Base-by-base conservation (phyloP, 257 asterid genomes). In the Hygrophila difformis region DNA sequence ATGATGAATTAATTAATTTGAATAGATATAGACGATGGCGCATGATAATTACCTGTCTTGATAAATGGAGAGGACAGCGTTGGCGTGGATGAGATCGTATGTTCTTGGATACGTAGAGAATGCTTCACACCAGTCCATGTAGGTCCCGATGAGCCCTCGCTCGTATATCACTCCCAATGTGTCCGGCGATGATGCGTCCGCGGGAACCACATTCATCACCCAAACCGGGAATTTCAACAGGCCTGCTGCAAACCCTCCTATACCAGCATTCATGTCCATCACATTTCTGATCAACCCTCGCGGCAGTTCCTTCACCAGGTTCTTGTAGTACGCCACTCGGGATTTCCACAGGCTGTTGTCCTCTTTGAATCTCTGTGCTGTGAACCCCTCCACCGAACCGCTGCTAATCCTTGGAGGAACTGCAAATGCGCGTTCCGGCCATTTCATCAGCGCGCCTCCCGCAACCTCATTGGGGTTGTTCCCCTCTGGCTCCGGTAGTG, bases 81-180 rank as follows among this genome's bases (percentile, higher is more conserved):
- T 79, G 0, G 91, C 94, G 29, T 89, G 97, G 74, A 89, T 82
- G 58, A 89, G 87, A 59, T 89, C 98, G n/a, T 89, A 89, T 0
- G 98, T 89, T 34, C 98, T 66, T 15, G 96, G 96, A 61, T 89
- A 89, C 2, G 98, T 89, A 0, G 98, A 89, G 70, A 89, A 80
- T n/a, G 93, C 96, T 63, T 89, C 98, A 22, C 98, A 89, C 98
- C 96, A 89, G 23, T 89, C 94, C 40, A 77, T 79, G 57, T 85
- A 86, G 0, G 84, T 53, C 11, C 98, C 98, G 3, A 89, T 72
- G 52, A 85, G 72, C 4, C 98, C 98, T 3, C 98, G 81, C 51
- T 89, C 98, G 33, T 67, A 77, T 8, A 89, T 58, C 29, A 71
- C 69, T 0, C 98, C 94, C 39, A 89, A 33, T 4, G 93, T 85